A percentile compares a stretch with the other conserved stretches of the same genome.
Evolutionary conservation across 352 stramenopile species (phyloP).

Genomic region (Vaucheria bursata): DNA sequence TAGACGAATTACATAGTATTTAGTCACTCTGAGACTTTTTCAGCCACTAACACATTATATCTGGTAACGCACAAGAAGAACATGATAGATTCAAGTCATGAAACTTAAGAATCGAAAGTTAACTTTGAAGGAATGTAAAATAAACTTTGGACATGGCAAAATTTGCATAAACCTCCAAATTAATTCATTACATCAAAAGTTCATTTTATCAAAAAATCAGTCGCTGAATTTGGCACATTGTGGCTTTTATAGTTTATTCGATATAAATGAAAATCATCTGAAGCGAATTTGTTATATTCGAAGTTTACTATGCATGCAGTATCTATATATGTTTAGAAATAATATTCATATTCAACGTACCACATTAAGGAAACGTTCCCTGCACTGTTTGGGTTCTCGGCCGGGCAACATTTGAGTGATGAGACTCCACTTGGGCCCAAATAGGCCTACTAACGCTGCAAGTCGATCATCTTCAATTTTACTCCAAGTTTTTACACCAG

Average conservation of each 20-base stretch:
- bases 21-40: too few relatives aligned
- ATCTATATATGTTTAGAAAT: neutral
- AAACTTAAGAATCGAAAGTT: too few relatives aligned
- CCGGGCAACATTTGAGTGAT: neutral
- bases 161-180: too few relatives aligned
- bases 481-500: neutral
- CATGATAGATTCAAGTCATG: too few relatives aligned
- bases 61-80: too few relatives aligned
- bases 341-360: neutral
- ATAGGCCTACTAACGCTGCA: neutral
- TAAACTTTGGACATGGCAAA: too few relatives aligned
- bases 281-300: neutral
- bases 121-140: too few relatives aligned
- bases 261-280: neutral
- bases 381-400: constrained; percentile 4
- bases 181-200: too few relatives aligned
- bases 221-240: too few relatives aligned
- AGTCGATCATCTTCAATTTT: neutral
- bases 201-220: too few relatives aligned
- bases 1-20: too few relatives aligned
- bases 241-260: neutral
- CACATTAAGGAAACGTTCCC: constrained; percentile 4
- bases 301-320: neutral
- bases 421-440: neutral
- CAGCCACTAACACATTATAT: too few relatives aligned